Evolutionary conservation across 1,139 yeast species (phyloP), one percentile per base, ranked within the genome.

Genomic region (Saccharomyces hybrid): DNA sequence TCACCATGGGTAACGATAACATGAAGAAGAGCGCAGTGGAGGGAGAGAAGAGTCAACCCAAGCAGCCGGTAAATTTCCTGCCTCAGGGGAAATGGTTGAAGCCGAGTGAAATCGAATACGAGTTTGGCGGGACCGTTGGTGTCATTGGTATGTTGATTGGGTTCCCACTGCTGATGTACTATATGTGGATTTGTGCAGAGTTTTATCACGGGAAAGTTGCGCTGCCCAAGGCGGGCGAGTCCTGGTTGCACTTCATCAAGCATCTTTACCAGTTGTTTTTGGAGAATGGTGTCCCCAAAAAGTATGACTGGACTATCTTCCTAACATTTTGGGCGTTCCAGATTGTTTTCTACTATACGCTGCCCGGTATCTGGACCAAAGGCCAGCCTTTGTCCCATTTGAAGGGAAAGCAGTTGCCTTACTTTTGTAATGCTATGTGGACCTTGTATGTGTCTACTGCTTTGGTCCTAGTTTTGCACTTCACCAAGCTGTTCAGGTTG

Each of bases 51-150:
- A 38, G 19, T 7, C 16, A 16, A 11, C 4, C 44, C 12, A 38
- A 38, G 26, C 44, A 38, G 12, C 44, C 44, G 44, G 44, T 38
- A 9, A 63, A 59, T 48, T 65, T 66, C 55, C 59, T 69, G 57
- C 70, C 73, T 4, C 71, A 65, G 60, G 72, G 72, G 32, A 73
- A 72, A 58, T 74, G 72, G 59, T 59, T 74, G 56, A 70, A 73
- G 55, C 71, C 74, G 48, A 74, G 71, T 50, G 70, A 76, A 52
- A 71, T 74, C 49, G 91, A 84, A 66, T 88, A 82, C 74, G 99
- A 93, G 65, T 93, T 93, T 67, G 99, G 99, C 53, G 99, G 98
- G 0, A 87, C 96, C 24, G 70, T 77, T n/a, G 99, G 99, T 53
- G 97, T 89, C 48, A 57, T 84, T 19, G 90, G 93, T n/a, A 91